Evolutionary conservation across 2,329 filamentous ascomycete genomes (phyloP).

Genomic region (Pezicula carpinea): DNA sequence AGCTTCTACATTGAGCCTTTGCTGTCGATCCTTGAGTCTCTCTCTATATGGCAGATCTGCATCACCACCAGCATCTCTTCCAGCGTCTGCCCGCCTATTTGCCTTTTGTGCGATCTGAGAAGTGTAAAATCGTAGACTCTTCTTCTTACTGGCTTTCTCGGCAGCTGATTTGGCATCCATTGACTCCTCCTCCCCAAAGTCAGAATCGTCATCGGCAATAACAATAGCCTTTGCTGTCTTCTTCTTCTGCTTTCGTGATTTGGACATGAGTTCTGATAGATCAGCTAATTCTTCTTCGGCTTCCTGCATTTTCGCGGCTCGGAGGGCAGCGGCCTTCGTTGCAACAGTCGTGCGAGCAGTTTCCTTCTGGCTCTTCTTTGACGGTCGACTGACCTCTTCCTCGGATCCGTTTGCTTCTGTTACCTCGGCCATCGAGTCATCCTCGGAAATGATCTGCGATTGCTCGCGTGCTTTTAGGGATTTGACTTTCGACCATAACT

Average conservation of each 20-base stretch:
- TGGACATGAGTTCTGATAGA: conserved; percentile 23
- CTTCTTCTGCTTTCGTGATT: conserved; percentile 14
- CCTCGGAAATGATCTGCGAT: conserved; percentile 24
- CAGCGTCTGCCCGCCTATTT: conserved; percentile 73
- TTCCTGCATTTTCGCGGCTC: conserved; percentile 31
- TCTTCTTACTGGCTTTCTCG: conserved; percentile 86
- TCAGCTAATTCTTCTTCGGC: conserved; percentile 38
- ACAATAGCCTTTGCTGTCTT: conserved; percentile 39
- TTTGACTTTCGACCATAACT: conserved; percentile 74
- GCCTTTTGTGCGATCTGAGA: conserved; percentile 95
- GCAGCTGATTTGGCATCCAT: conserved; percentile 75
- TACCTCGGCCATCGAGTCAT: conserved; percentile 25
- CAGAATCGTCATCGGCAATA: conserved; percentile 67
- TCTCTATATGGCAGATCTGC: conserved; percentile 84
- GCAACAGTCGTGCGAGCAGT: conserved; percentile 34
- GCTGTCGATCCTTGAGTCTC: conserved; percentile 78
- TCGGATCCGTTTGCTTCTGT: conserved; percentile 6
- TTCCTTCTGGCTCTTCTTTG: conserved; percentile 34
- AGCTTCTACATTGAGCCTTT: conserved; percentile 82
- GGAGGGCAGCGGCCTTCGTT: conserved; percentile 29
- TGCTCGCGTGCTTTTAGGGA: conserved; percentile 42
- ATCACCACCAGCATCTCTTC: conserved; percentile 72
- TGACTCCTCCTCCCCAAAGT: conserved; percentile 86
- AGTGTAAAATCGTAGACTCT: conserved; percentile 94
- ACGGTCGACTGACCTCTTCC: not conserved